Conservation (phyloP, 306 rosid genomes). For the Ammopiptanthus mongolicus region DNA sequence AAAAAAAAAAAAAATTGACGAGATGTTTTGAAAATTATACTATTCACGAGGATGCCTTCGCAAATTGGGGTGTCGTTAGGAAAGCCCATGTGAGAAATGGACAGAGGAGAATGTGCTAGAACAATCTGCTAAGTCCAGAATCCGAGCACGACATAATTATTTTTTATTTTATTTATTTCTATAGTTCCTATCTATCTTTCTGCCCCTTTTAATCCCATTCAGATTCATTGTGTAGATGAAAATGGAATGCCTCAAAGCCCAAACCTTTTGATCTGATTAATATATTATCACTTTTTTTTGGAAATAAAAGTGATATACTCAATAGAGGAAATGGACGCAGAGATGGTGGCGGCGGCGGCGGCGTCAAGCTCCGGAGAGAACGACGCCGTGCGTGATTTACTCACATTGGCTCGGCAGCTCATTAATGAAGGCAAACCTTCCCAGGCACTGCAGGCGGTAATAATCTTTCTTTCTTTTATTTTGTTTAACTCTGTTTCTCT, state of each 20-base stretch:
- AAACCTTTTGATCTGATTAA: background rate
- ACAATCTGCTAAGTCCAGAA: too few relatives aligned
- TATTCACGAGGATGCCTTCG: too few relatives aligned
- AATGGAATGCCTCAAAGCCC: background rate
- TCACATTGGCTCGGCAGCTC: slow-evolving; percentile 79
- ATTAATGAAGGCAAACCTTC: slow-evolving; percentile 80
- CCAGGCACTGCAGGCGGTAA: slow-evolving; percentile 93
- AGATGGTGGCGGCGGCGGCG: slow-evolving; percentile 32
- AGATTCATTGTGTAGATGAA: background rate
- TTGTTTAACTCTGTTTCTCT: background rate
- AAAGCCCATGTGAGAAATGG: too few relatives aligned
- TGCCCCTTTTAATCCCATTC: background rate
- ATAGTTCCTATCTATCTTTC: background rate
- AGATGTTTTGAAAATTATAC: too few relatives aligned
- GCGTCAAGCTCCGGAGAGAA: slow-evolving; percentile 22
- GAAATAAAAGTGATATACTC: background rate
- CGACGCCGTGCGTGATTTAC: slow-evolving; percentile 48
- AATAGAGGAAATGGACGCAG: slow-evolving; percentile 22
- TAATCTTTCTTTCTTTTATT: background rate
- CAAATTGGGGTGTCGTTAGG: too few relatives aligned
- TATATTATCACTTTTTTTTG: background rate
- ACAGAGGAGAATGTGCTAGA: too few relatives aligned
- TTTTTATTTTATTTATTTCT: background rate
- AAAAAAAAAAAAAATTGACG: too few relatives aligned
- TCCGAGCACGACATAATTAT: background rate